These are phyloP conservation scores for Paralagenidium karlingii DNA, from an alignment of 352 stramenopile genomes.

Conservation along the genomic window DNA sequence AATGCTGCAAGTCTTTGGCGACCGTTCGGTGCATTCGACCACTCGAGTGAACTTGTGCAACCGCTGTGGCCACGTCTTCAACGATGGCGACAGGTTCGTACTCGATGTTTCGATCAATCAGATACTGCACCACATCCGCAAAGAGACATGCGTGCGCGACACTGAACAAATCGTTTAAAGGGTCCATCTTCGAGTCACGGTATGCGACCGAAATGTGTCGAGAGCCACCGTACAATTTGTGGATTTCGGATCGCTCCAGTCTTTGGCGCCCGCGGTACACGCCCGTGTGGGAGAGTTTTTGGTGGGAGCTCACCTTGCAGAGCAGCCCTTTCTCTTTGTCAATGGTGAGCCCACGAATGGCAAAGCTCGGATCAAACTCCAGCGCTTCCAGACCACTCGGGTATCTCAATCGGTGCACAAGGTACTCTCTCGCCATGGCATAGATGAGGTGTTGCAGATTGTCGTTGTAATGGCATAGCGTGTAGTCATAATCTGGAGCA, in stretches of 20 bases:
- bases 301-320: slow-evolving; percentile 90
- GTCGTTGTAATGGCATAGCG: slow-evolving; percentile 86
- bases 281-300: slow-evolving; percentile 78
- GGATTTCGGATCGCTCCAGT: slow-evolving; percentile 69
- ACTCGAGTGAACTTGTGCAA: slow-evolving; percentile 84
- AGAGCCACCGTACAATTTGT: slow-evolving; percentile 82
- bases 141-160: slow-evolving; percentile 91
- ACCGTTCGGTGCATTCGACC: slow-evolving; percentile 88
- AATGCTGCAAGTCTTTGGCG: slow-evolving; percentile 63
- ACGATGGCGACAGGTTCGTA: slow-evolving; percentile 83
- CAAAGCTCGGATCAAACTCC: slow-evolving; percentile 83
- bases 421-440: slow-evolving; percentile 76
- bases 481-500: slow-evolving; percentile 90
- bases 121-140: slow-evolving; percentile 88
- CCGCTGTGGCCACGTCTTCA: slow-evolving; percentile 80
- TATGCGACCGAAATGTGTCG: slow-evolving; percentile 75
- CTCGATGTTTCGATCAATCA: slow-evolving; percentile 82
- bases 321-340: slow-evolving; percentile 89
- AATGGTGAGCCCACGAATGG: slow-evolving; percentile 87
- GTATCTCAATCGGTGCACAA: slow-evolving; percentile 82
- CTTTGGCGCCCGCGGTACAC: slow-evolving; percentile 79
- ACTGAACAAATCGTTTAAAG: slow-evolving; percentile 89
- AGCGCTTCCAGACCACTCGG: slow-evolving; percentile 65
- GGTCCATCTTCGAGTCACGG: slow-evolving; percentile 80
- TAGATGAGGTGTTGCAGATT: slow-evolving; percentile 90